A percentile compares a stretch with the other conserved stretches of the same genome.
Evolutionary conservation across 2,329 filamentous ascomycete genomes (phyloP).

Genomic region (Helminthosporium solani): DNA sequence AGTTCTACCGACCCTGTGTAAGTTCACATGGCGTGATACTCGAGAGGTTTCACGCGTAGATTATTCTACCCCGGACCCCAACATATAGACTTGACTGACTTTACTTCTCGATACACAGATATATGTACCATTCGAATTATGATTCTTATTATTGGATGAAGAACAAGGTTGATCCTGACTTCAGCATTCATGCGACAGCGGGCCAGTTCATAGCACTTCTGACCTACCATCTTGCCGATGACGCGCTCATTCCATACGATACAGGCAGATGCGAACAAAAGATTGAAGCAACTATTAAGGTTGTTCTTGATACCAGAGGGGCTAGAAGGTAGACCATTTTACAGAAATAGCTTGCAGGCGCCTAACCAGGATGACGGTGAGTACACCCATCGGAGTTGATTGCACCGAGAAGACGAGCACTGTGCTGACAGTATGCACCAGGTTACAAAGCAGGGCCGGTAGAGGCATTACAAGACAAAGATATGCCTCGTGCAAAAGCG

Average conservation of each 20-base stretch:
- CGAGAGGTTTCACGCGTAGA: too few species aligned
- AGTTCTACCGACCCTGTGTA: slow-evolving; percentile 31
- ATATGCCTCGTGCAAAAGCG: slow-evolving; percentile 6
- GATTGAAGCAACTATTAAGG: slow-evolving; percentile 6
- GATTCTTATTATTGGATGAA: slow-evolving; percentile 50
- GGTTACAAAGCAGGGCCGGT: slow-evolving; percentile 9
- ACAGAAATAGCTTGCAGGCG: slow-evolving; percentile 11
- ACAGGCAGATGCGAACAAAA: slow-evolving; percentile 10
- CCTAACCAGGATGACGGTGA: slow-evolving; percentile 12
- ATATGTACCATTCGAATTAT: slow-evolving; percentile 47
- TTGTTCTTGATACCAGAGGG: slow-evolving; percentile 10
- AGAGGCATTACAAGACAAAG: slow-evolving; percentile 9
- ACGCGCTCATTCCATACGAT: slow-evolving; percentile 35
- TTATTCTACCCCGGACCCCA: too few species aligned
- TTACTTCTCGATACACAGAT: too few species aligned
- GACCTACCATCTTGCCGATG: slow-evolving; percentile 35
- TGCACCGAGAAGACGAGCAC: background rate
- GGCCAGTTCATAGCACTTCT: slow-evolving; percentile 43
- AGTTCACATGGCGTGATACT: too few species aligned
- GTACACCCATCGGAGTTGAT: background rate
- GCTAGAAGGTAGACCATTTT: slow-evolving; percentile 8
- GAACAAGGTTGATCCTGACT: slow-evolving; percentile 48
- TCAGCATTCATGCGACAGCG: slow-evolving; percentile 46
- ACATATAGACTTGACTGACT: too few species aligned
- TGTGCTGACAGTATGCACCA: background rate